phyloP scores from a whole-genome alignment of 1,284 basidiomycete genomes.

The Trichosporon ovoides region DNA sequence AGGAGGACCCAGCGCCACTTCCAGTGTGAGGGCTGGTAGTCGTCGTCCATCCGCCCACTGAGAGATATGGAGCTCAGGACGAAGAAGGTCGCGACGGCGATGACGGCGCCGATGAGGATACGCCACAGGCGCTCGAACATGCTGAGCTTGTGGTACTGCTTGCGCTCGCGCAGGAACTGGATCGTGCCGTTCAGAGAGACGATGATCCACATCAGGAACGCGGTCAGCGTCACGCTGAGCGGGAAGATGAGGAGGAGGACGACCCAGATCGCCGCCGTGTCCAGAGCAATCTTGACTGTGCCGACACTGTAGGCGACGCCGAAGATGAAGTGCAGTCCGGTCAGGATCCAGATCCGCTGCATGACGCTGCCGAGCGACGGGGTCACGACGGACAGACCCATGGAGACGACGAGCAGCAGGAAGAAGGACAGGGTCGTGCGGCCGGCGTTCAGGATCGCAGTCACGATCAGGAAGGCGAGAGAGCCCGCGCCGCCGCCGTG shows the following conservation, averaged over 20 bases:
- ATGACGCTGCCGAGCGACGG: conserved; percentile 47
- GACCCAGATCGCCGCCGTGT: conserved; percentile 72
- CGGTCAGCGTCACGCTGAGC: conserved; percentile 84
- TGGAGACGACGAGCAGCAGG: conserved; percentile 82
- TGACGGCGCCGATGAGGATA: conserved; percentile 76
- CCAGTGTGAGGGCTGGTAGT: conserved; percentile 94
- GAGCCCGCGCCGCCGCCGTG: conserved; percentile 70
- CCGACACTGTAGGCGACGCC: conserved; percentile 89
- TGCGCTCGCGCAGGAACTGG: conserved; percentile 69
- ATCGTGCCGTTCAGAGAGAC: conserved; percentile 85
- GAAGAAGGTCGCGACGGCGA: conserved; percentile 83
- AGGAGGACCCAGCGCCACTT: conserved; percentile 88
- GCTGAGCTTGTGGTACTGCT: conserved; percentile 77
- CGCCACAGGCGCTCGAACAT: conserved; percentile 83
- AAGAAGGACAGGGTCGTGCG: conserved; percentile 91
- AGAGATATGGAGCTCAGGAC: conserved; percentile 86
- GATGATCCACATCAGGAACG: conserved; percentile 93
- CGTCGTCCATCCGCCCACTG: conserved; percentile 82
- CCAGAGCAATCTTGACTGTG: conserved; percentile 83
- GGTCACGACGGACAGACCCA: conserved; percentile 71
- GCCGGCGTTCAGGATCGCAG: conserved; percentile 81
- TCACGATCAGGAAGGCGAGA: conserved; percentile 77
- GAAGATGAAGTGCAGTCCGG: conserved; percentile 74
- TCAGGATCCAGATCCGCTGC: conserved; percentile 44
- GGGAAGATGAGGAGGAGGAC: conserved; percentile 85